Conservation (phyloP, 1,284 basidiomycete species). For the Hypsizygus ulmarius region DNA sequence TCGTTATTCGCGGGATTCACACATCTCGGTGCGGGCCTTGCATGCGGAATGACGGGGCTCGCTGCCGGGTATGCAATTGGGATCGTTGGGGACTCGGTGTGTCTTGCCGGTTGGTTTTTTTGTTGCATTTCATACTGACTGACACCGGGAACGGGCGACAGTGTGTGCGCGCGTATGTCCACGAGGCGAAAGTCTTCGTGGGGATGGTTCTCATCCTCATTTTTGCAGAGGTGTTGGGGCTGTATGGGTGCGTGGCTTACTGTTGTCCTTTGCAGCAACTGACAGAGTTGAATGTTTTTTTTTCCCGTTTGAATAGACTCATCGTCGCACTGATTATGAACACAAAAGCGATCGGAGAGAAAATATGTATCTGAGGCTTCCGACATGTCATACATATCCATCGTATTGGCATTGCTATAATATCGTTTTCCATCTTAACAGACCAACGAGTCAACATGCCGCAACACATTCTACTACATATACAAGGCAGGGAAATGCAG, state of each 20-base stretch:
- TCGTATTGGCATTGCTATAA: conserved; percentile 15
- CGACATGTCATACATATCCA: conserved; percentile 10
- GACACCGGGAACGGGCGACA: conserved; percentile 21
- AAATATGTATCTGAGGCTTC: conserved; percentile 17
- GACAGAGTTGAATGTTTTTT: not conserved
- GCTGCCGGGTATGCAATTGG: conserved; percentile 99
- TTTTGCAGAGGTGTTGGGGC: conserved; percentile 90
- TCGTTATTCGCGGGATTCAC: conserved; percentile 87
- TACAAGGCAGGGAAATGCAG: not conserved
- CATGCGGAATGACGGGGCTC: conserved; percentile 89
- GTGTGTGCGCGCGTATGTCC: conserved; percentile 74
- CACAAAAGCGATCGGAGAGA: conserved; percentile 46
- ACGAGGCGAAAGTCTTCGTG: conserved; percentile 91
- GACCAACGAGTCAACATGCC: not conserved
- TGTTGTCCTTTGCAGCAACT: not conserved
- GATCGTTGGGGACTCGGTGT: conserved; percentile 89
- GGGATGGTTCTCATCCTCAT: conserved; percentile 89
- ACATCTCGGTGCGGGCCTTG: conserved; percentile 91
- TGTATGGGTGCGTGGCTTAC: conserved; percentile 58
- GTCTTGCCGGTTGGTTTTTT: conserved; percentile 25
- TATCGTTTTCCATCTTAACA: conserved; percentile 5
- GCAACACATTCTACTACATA: conserved; percentile 1
- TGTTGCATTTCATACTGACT: conserved; percentile 4
- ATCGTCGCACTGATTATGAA: conserved; percentile 91
- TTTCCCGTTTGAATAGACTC: conserved; percentile 44